Base-by-base conservation (phyloP, 225 moss, liverwort and hornwort genomes). In the Rhytidiadelphus loreus region DNA sequence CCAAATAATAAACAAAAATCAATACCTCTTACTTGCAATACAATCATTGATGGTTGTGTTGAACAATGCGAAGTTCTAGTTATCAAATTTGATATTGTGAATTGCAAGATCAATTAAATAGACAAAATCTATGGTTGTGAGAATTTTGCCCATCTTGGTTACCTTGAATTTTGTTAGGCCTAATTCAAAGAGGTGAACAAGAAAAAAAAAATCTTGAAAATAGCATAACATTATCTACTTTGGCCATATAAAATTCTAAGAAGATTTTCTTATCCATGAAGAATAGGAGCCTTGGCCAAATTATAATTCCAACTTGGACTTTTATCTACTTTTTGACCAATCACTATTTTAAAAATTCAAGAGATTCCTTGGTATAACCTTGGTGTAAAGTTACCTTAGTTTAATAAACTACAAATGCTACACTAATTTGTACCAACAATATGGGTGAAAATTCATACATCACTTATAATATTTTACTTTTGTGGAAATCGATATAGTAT, bases 11-110 rank as follows among this genome's bases (percentile, higher is more conserved):
- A n/a, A 29, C 0, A 29, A 46, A 0, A 73, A 28, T 19, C 1
- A 1, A 73, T 46, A 46, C 30, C 2, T 46, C 2, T 46, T 46
- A 11, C 1, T 30, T 18, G 19, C 30, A 48, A 48, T 0, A 30
- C 7, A 73, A 46, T 46, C 46, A 29, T 46, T 3, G 1, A 29
- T 0, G 3, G 4, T 4, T 17, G 11, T 17, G 0, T 16, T 1
- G 7, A 46, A 1, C 30, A 73, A 18, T 0, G 19, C 18, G 2
- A 30, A 46, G 7, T 46, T 19, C 2, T 30, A 30, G 2, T 5
- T 50, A 12, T 12, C 21, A 33, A 7, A 50, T 32, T 75, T 1
- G 0, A 75, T 19, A 2, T 20, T 32, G 50, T 32, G 0, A 30
- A 33, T 13, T 50, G n/a, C n/a, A n/a, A n/a, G n/a, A n/a, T n/a